Evolutionary conservation across 768 basidiomycete genomes (phyloP), one percentile per base, ranked within the genome.

Genomic region (Hemileccinum rubropunctum): DNA sequence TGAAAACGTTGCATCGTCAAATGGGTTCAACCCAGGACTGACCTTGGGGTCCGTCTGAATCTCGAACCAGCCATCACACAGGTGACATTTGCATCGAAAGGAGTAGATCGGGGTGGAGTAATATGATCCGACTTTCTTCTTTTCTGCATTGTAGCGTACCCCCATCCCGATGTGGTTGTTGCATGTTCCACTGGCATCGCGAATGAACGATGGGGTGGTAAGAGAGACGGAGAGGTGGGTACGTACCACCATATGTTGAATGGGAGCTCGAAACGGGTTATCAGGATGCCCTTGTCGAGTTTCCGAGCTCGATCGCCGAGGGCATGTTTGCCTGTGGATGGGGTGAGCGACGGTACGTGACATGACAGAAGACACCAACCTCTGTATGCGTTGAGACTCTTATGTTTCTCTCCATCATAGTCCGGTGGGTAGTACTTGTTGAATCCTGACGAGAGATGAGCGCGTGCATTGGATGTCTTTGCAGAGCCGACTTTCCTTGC

Each of bases 111-210:
- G 90, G 0, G 95, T 98, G 6, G 91, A 91, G 64, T 88, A 93
- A 70, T 99, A 99, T 50, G 81, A 83, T 13, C 97, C 97, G 30
- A 98, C 81, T 69, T 95, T 98, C 75, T 88, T 88, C 81, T 99
- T 99, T 70, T 98, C 95, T 0, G 97, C 97, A 58, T 99, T 99
- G 76, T 98, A 99, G n/a, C 97, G 89, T 2, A 99, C 97, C 20
- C 97, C 97, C 82, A 97, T 97, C 11, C 97, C 97, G 44, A 99
- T 91, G 72, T 98, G 97, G 58, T 88, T 88, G 67, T 95, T 86
- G 72, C 95, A 99, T 71, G 87, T 87, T 30, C 85, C 91, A 62
- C 95, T 98, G 69, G 33, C 15, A 20, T 6, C 13, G 17, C 33
- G 33, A 42, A 28, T 45, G 21, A 14, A 35, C 28, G 27, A 6